Evolutionary conservation across 306 rosid genomes (phyloP), one percentile per base, ranked within the genome.

Genomic region (Luffa acutangula): DNA sequence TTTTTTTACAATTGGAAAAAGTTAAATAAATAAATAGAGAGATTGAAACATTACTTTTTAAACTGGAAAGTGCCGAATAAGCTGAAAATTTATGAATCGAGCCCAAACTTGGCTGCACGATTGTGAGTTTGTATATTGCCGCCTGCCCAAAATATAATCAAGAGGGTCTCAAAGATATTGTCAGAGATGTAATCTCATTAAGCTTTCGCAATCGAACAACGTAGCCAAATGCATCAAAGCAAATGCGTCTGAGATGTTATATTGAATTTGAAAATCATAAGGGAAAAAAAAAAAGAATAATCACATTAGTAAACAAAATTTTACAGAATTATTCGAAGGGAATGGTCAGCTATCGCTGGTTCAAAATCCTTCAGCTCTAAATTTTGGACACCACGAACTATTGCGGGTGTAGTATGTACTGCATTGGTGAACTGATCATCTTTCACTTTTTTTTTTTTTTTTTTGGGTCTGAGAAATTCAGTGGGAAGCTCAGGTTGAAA

Each of bases 401-500:
- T 45, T 71, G 77, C 36, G 20, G 77, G 77, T 45, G 77, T 8
- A 21, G 46, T 46, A 48, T 71, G 5, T 71, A 71, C 57, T 18
- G 57, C 46, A 71, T 36, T 25, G 20, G 57, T 71, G 5, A 49
- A 31, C 34, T 31, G 60, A 48, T 73, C 42, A 49, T 34, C n/a
- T 33, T 33, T 12, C 39, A 0, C 3, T 8, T 10, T 41, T 6
- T 4, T 39, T 34, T 4, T 39, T 34, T 63, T 25, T 10, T 3
- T 10, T 25, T 2, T 3, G 20, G 4, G 56, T 45, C 39, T 45
- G 34, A 41, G 74, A 71, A 45, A 73, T 25, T 48, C 43, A 73
- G 60, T 73, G n/a, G 4, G 25, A 49, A 7, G 43, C 21, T 46
- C 25, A 48, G 25, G 0, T 42, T 69, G 75, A 87, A 85, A 93